These are phyloP conservation scores for Xylariaceae sp. DNA, from an alignment of 2,329 filamentous ascomycete genomes.

Conservation along the genomic window DNA sequence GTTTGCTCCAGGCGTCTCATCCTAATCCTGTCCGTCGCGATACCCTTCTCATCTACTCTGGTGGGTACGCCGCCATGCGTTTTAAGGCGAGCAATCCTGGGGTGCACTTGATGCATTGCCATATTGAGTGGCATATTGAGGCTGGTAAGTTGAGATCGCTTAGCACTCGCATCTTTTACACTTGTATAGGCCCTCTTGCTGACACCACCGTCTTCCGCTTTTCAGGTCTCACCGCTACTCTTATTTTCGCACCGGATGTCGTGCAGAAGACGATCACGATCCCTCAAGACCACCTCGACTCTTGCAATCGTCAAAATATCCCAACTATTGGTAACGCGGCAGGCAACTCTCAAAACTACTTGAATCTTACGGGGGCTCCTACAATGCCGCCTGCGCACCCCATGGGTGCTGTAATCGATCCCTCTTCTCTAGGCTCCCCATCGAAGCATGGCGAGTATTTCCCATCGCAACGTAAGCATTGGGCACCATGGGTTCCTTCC, in stretches of 20 bases:
- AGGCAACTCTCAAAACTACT: constrained; percentile 1
- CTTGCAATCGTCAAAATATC: constrained; percentile 11
- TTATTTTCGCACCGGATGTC: constrained; percentile 10
- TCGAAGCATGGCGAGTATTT: constrained; percentile 6
- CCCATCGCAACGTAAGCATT: constrained; percentile 11
- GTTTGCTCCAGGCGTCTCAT: background rate
- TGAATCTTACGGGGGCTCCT: constrained; percentile 9
- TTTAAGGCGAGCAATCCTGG: constrained; percentile 12
- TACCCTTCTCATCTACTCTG: constrained; percentile 11
- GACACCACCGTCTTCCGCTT: background rate
- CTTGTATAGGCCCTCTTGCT: background rate
- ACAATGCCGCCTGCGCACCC: constrained; percentile 1
- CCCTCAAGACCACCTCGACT: constrained; percentile 6
- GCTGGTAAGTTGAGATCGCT: constrained; percentile 7
- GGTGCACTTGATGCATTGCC: constrained; percentile 12
- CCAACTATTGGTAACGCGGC: constrained; percentile 10
- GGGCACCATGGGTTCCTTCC: constrained; percentile 10
- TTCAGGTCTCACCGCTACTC: constrained; percentile 10
- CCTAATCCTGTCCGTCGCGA: constrained; percentile 13
- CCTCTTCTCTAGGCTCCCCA: constrained; percentile 1
- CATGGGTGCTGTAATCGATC: constrained; percentile 7
- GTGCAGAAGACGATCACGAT: constrained; percentile 5
- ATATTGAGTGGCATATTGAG: constrained; percentile 14
- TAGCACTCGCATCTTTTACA: background rate
- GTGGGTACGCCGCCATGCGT: constrained; percentile 7